Conservation (phyloP, 768 basidiomycete genomes). For the Suillus ampliporus region DNA sequence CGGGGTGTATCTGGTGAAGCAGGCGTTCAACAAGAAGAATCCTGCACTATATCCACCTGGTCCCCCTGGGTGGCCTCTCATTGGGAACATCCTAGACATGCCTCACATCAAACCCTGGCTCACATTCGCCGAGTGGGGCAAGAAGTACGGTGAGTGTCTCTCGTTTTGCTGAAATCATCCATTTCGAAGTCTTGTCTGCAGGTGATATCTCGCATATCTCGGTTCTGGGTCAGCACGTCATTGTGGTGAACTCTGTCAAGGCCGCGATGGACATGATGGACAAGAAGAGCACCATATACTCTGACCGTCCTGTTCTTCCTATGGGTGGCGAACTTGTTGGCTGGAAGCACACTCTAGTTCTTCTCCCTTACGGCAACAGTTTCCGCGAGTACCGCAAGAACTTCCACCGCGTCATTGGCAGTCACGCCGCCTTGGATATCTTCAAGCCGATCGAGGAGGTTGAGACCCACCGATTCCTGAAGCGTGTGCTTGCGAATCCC, state of each 20-base stretch:
- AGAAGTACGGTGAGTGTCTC: constrained; percentile 44
- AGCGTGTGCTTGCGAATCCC: constrained; percentile 44
- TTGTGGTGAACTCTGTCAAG: constrained; percentile 58
- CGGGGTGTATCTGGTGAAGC: constrained; percentile 34
- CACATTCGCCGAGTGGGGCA: constrained; percentile 50
- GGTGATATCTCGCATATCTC: constrained; percentile 66
- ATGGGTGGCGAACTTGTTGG: constrained; percentile 43
- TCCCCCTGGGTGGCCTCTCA: constrained; percentile 47
- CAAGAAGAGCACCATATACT: constrained; percentile 68
- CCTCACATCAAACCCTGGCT: constrained; percentile 52
- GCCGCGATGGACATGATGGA: constrained; percentile 63
- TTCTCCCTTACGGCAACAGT: constrained; percentile 45
- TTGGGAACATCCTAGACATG: constrained; percentile 57
- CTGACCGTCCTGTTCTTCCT: constrained; percentile 60
- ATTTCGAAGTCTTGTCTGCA: constrained; percentile 24
- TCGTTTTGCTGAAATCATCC: not conserved
- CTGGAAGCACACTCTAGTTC: constrained; percentile 39
- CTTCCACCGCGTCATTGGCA: constrained; percentile 47
- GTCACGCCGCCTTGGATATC: constrained; percentile 39
- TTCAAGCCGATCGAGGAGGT: constrained; percentile 44
- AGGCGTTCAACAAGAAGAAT: constrained; percentile 24
- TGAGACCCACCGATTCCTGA: constrained; percentile 50
- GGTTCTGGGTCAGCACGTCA: constrained; percentile 61
- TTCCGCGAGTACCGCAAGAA: constrained; percentile 49
- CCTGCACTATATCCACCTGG: constrained; percentile 48